Evolutionary conservation across 2,329 filamentous ascomycete genomes (phyloP).

Genomic region (Diaporthe ampelina): DNA sequence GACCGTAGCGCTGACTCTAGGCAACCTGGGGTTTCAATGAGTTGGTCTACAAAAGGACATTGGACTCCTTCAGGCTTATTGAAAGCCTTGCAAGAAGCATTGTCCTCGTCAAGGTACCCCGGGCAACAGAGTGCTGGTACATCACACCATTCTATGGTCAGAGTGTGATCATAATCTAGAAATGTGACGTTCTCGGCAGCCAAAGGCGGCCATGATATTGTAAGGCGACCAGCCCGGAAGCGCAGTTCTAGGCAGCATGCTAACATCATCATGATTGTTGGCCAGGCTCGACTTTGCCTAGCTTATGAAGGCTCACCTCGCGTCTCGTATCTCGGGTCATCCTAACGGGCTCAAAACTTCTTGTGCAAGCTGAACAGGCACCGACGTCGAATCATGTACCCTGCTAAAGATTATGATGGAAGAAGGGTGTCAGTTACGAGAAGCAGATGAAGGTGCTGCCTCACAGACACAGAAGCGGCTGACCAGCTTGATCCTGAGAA

Average conservation of each 20-base stretch:
- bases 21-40: neutral
- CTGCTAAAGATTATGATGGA: too few species aligned
- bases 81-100: neutral
- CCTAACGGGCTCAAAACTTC: neutral
- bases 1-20: neutral
- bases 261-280: neutral
- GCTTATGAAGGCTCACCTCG: neutral
- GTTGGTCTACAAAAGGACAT: neutral
- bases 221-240: neutral
- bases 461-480: neutral
- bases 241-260: conserved; percentile 17
- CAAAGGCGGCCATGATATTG: too few species aligned
- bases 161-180: neutral
- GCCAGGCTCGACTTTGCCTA: neutral
- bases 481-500: neutral
- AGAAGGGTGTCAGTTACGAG: neutral
- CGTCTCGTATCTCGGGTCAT: neutral
- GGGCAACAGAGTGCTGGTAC: neutral
- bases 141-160: neutral
- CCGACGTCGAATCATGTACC: neutral
- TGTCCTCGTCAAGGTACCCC: neutral
- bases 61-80: too few species aligned
- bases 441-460: neutral
- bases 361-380: neutral
- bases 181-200: neutral